Percentiles rank a stretch among this genome's conserved stretches.
Evolutionary conservation across 176 grass and related monocot genomes (phyloP).

Genomic region (Aegilops umbellulata): DNA sequence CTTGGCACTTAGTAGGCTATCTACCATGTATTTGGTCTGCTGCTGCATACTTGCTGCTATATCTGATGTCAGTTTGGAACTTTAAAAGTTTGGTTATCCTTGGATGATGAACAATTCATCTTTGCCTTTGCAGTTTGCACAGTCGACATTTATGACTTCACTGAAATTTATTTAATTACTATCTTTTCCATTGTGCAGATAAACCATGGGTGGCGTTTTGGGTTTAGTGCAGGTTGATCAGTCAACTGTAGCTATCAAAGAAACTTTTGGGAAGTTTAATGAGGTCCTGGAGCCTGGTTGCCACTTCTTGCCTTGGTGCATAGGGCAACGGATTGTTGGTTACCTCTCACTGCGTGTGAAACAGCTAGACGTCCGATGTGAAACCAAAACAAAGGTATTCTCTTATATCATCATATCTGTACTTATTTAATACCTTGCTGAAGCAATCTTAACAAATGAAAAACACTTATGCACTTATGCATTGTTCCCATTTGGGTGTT

Average conservation of each 20-base stretch:
- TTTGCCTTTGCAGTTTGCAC: slow-evolving; percentile 13
- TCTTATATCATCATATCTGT: not conserved
- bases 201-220: slow-evolving; percentile 54
- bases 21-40: not conserved
- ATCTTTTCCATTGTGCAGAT: slow-evolving; percentile 28
- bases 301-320: slow-evolving; percentile 77
- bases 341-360: slow-evolving; percentile 68
- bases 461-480: not conserved
- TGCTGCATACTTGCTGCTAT: not conserved
- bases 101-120: not conserved
- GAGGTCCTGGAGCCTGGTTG: slow-evolving; percentile 73
- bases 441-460: not conserved
- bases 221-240: slow-evolving; percentile 65
- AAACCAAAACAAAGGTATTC: slow-evolving; percentile 81
- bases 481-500: not conserved
- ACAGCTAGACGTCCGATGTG: slow-evolving; percentile 75
- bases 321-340: slow-evolving; percentile 55
- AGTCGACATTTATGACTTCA: slow-evolving; percentile 7
- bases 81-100: slow-evolving; percentile 6
- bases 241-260: slow-evolving; percentile 73
- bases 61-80: not conserved
- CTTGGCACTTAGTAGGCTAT: not conserved
- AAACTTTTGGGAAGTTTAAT: slow-evolving; percentile 63
- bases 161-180: not conserved
- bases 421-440: not conserved